Evolutionary conservation across 495 filamentous ascomycete genomes (phyloP), one percentile per base, ranked within the genome.

Genomic region (Mycothermus thermophilus): DNA sequence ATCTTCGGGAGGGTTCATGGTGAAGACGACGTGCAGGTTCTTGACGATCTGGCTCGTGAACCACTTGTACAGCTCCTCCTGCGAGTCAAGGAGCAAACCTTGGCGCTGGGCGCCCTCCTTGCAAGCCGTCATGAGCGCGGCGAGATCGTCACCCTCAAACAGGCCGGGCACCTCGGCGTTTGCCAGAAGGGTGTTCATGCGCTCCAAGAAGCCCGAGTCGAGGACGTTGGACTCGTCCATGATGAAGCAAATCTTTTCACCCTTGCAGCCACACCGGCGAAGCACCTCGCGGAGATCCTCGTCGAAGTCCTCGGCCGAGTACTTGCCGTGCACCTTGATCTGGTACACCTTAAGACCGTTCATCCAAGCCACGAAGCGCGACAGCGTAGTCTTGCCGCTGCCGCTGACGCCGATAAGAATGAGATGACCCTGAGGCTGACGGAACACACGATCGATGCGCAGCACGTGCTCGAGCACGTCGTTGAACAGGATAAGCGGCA

Each of bases 211-310:
- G 23, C 88, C 90, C 11, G 90, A 99, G 50, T 99, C 90, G 3
- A 99, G 72, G 13, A 99, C 90, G 49, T 99, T 99, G 5, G 86
- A 80, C 65, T 99, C 90, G 47, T 99, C 90, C 90, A 99, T 94
- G 60, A 99, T 92, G 62, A 99, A 99, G 64, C 92, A 96, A 26
- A 99, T 92, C 67, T 95, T 99, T 55, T 99, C 90, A 22, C 90
- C 90, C 60, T 92, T 95, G 64, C 92, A 96, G 31, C 90, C 90
- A 42, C 81, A 87, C 29, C 90, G 73, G 37, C 92, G 81, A 13
- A 99, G 75, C 9, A 99, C 87, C 51, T 83, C 88, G 34, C 92
- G 69, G 7, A 99, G 64, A 59, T 99, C 90, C 30, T 99, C 92
- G 52, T 99, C 90, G 53, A 99, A 99, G 60, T 99, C 90, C 55